Base-by-base conservation (phyloP, 2,329 filamentous ascomycete species). In the Cercospora berteroae region DNA sequence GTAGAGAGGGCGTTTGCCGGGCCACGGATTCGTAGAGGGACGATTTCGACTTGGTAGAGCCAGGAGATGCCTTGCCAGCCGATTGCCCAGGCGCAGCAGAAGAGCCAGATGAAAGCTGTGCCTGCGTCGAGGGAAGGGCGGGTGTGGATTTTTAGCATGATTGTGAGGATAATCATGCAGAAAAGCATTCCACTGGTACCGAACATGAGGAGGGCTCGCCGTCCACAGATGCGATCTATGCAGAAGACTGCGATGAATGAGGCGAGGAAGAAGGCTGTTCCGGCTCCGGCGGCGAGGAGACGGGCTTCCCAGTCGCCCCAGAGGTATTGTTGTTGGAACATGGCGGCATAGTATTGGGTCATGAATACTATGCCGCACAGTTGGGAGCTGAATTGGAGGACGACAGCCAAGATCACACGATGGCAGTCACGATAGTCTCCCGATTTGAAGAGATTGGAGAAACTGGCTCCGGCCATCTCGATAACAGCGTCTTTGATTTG, bases 1-100 rank as follows among this genome's bases (percentile, higher is more conserved):
- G 88, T 90, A 8, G 86, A 85, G 42, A 90, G 78, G 1, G 88
- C 88, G 73, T 90, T 90, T 60, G 87, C 86, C 13, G 87, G 86
- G 13, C 85, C 87, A 68, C 87, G 84, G 59, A 87, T 88, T 12
- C 83, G 81, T 67, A 89, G 77, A 31, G 87, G 85, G 70, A 85
- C 86, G 71, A 89, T 84, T 73, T 89, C 87, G 56, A 87, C 85
- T 4, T 86, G 85, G 77, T 87, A 88, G 9, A 89, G 77, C 86
- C 86, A 89, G 8, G 86, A 85, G 76, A 89, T 85, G 23, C 85
- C 85, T 57, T 88, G 80, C 86, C 85, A 88, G 18, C 84, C 85
- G 61, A 84, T 80, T 52, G 85, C 86, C 74, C 89, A 89, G 77
- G 85, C 73, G n/a, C 68, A 85, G 74, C 86, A 88, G 77, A 88